Conservation (phyloP, 1,139 yeast genomes). For the Protomyces gravidus region DNA sequence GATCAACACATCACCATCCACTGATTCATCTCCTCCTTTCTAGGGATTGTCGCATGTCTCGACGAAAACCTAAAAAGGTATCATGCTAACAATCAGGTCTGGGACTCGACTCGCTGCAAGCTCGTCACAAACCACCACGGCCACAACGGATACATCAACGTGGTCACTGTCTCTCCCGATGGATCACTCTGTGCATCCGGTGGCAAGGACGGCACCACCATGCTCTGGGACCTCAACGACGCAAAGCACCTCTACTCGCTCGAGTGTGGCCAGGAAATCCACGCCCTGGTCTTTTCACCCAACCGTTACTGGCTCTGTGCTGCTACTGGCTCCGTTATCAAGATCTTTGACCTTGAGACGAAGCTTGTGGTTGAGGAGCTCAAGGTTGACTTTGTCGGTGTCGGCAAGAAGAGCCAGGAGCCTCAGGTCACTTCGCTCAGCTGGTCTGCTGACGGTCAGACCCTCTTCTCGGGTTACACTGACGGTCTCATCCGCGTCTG, state of each 20-base stretch:
- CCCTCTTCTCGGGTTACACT: constrained; percentile 99
- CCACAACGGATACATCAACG: constrained; percentile 98
- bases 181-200: constrained; percentile 99
- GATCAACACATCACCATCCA: constrained; percentile 65
- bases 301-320: constrained; percentile 99
- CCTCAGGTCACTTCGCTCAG: constrained; percentile 98
- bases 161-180: constrained; percentile 98
- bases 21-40: constrained; percentile 17
- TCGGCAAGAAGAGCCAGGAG: constrained; percentile 82
- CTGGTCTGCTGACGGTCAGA: constrained; percentile 99
- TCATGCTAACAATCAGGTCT: constrained; percentile 53
- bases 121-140: constrained; percentile 96
- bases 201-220: constrained; percentile 98
- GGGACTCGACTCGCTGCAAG: constrained; percentile 86
- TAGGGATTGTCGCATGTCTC: constrained; percentile 3
- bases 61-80: too few relatives aligned
- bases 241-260: constrained; percentile 90
- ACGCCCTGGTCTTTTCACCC: constrained; percentile 99
- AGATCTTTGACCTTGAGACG: constrained; percentile 97
- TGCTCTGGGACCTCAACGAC: constrained; percentile 96
- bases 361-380: constrained; percentile 94
- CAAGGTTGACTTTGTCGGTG: constrained; percentile 93
- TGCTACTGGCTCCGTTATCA: constrained; percentile 96
- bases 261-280: constrained; percentile 93
- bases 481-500: constrained; percentile 53